Evolutionary conservation across 140 eudicot genomes (phyloP), one percentile per base, ranked within the genome.

Genomic region (Senecio squalidus): DNA sequence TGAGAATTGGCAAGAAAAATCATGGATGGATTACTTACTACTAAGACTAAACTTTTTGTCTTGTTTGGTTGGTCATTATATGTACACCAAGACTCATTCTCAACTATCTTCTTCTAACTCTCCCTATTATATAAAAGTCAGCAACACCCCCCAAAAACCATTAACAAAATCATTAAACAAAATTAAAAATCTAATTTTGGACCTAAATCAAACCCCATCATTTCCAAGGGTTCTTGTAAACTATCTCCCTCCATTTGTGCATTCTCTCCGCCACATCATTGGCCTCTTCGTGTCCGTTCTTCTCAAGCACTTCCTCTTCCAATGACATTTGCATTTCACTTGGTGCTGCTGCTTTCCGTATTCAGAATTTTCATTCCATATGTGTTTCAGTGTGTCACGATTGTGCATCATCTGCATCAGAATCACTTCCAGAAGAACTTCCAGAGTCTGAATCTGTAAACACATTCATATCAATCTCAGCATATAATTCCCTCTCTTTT

Each of bases 371-470:
- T 9, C 3, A 10, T 55, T 10, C 20, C 28, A 33, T 27, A n/a
- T 51, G 50, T 33, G 28, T 14, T 21, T n/a, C n/a, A n/a, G 26
- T 5, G 3, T 25, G 50, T 81, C 94, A 84, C 6, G 94, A 88
- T 5, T 84, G 96, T 10, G 89, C 96, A 26, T 88, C 94, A 18
- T 88, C 91, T 9, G 85, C 95, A 61, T 84, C 94, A 4, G 96
- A 88, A 59, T 88, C 96, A 47, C 89, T 88, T 29, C 87, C 91
- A 0, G 88, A 84, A 8, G 82, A 82, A 63, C 95, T 88, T 66
- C 91, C 95, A 3, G 96, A 88, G 63, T 82, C 96, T n/a, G 96
- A 84, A 84, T 82, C 96, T 88, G 92, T 39, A 68, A 76, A 69
- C 74, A 68, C 63, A 18, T 70, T 53, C 67, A 64, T 70, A 27